Conservation (phyloP, 2,329 filamentous ascomycete species). For the Pseudohalonectria lignicola region DNA sequence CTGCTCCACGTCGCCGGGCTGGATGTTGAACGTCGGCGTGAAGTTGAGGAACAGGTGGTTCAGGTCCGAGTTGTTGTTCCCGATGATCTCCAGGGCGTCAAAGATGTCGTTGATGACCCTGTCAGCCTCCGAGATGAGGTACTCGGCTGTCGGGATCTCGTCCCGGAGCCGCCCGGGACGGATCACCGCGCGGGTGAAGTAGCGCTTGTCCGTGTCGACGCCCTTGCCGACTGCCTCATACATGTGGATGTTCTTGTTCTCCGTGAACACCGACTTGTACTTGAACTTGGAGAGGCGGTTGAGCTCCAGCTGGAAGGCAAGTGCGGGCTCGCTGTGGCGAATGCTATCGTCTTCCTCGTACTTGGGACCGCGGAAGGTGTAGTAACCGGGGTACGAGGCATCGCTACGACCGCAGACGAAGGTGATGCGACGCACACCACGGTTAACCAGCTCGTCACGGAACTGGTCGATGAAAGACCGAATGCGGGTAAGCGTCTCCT, state of each 20-base stretch:
- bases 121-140: slow-evolving; percentile 94
- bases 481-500: slow-evolving; percentile 69
- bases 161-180: slow-evolving; percentile 88
- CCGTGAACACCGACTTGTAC: slow-evolving; percentile 96
- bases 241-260: slow-evolving; percentile 98
- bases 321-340: slow-evolving; percentile 89
- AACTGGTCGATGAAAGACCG: slow-evolving; percentile 63
- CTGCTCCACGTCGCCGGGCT: slow-evolving; percentile 82
- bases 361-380: slow-evolving; percentile 87
- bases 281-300: slow-evolving; percentile 91
- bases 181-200: slow-evolving; percentile 95
- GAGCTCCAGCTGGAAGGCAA: slow-evolving; percentile 97
- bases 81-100: slow-evolving; percentile 94
- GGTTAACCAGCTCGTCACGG: slow-evolving; percentile 73
- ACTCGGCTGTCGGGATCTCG: slow-evolving; percentile 97
- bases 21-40: slow-evolving; percentile 86
- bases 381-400: slow-evolving; percentile 92
- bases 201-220: slow-evolving; percentile 92
- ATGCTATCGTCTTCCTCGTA: slow-evolving; percentile 93
- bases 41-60: slow-evolving; percentile 99
- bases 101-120: slow-evolving; percentile 96
- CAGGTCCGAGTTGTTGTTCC: slow-evolving; percentile 97
- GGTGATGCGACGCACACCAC: slow-evolving; percentile 78
- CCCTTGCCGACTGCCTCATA: slow-evolving; percentile 95
- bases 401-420: slow-evolving; percentile 95